Evolutionary conservation across 768 basidiomycete species (phyloP).

Genomic region (Aureoboletus auriporus): DNA sequence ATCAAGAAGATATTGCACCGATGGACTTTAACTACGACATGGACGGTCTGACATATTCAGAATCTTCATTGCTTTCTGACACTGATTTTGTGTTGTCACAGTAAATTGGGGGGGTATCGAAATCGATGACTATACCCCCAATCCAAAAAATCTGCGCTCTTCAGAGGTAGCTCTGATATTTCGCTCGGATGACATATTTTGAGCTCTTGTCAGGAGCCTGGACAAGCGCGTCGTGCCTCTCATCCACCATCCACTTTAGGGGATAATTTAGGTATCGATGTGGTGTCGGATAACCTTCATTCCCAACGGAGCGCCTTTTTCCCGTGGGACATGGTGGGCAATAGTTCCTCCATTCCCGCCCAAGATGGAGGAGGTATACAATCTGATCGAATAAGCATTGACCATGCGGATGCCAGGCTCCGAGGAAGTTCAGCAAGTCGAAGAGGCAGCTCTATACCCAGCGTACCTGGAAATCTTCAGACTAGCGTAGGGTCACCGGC

Average conservation of each 20-base stretch:
- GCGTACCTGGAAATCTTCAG: constrained; percentile 40
- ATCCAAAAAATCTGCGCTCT: constrained; percentile 37
- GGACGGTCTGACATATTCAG: constrained; percentile 15
- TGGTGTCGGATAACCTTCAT: constrained; percentile 36
- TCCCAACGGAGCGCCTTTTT: constrained; percentile 72
- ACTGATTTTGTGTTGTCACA: constrained; percentile 13
- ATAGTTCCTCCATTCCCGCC: constrained; percentile 51
- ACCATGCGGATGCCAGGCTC: constrained; percentile 48
- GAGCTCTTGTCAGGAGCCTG: constrained; percentile 61
- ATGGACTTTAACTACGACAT: constrained; percentile 20
- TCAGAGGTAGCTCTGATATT: constrained; percentile 53
- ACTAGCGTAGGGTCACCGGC: constrained; percentile 49
- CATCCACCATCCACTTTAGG: constrained; percentile 49
- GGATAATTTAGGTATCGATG: constrained; percentile 46
- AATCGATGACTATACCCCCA: constrained; percentile 14
- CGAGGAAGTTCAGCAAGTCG: constrained; percentile 53
- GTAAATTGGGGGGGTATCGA: constrained; percentile 19
- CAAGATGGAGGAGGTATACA: constrained; percentile 29
- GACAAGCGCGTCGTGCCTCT: constrained; percentile 75
- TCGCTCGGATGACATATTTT: constrained; percentile 4
- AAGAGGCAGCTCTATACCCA: constrained; percentile 56
- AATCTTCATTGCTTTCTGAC: background rate
- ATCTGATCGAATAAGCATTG: constrained; percentile 44
- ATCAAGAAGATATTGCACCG: constrained; percentile 5
- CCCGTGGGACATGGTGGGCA: constrained; percentile 81